Conservation (phyloP, 1,139 yeast genomes). For the Hemisphaericaspora lyxosophila region DNA sequence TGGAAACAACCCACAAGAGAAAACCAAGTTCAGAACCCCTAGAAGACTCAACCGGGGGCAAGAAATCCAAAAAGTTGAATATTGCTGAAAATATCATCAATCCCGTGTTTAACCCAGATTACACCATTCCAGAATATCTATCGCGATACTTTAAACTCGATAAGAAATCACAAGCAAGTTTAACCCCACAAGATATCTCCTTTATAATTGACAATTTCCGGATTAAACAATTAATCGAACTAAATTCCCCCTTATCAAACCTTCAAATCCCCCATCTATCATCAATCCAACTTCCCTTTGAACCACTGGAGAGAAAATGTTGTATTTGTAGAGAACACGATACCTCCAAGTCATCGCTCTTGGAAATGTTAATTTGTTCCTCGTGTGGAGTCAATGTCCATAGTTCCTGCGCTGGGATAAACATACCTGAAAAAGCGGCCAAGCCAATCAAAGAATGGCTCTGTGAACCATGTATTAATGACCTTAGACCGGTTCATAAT, state of each 20-base stretch:
- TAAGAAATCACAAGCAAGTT: slow-evolving; percentile 12
- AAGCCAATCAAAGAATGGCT: slow-evolving; percentile 56
- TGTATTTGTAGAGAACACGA: slow-evolving; percentile 56
- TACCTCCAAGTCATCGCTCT: slow-evolving; percentile 12
- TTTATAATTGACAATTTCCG: slow-evolving; percentile 17
- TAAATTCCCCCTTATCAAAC: slow-evolving; percentile 7
- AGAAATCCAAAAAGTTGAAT: not conserved
- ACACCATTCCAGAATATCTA: slow-evolving; percentile 17
- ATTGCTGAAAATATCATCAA: slow-evolving; percentile 14
- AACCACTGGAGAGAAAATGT: slow-evolving; percentile 40
- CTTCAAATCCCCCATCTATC: slow-evolving; percentile 11
- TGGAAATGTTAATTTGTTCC: slow-evolving; percentile 54
- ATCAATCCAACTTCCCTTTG: slow-evolving; percentile 11
- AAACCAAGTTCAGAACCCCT: slow-evolving; percentile 3
- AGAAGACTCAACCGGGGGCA: slow-evolving; percentile 1
- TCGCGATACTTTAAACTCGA: slow-evolving; percentile 12
- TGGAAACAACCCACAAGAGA: slow-evolving; percentile 2
- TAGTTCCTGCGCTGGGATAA: slow-evolving; percentile 64
- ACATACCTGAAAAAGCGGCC: slow-evolving; percentile 20
- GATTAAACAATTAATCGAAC: slow-evolving; percentile 19
- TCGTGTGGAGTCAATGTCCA: slow-evolving; percentile 77
- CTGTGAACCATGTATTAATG: slow-evolving; percentile 82
- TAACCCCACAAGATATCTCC: slow-evolving; percentile 6
- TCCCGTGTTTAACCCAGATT: slow-evolving; percentile 21
- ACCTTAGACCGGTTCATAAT: slow-evolving; percentile 57